phyloP scores from a whole-genome alignment of 148 eudicot species.

The Mesembryanthemum crystallinum region DNA sequence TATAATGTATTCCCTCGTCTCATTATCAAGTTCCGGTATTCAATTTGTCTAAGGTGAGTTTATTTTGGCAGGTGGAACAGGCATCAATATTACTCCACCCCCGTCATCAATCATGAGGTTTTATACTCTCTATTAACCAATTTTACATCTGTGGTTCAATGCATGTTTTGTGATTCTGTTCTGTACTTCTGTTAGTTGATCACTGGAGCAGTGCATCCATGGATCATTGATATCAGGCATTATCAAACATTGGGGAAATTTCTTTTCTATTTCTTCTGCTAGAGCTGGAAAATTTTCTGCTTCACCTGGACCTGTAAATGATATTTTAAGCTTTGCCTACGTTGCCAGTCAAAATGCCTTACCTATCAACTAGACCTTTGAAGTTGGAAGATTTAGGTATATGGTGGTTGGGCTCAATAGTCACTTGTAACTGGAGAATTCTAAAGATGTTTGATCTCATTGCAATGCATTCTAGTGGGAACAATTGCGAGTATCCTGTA shows the following conservation, averaged over 20 bases:
- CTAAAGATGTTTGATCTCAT: no score
- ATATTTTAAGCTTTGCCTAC: background rate
- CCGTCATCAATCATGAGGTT: conserved; percentile 76
- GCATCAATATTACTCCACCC: conserved; percentile 92
- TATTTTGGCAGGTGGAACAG: conserved; percentile 76
- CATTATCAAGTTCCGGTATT: background rate
- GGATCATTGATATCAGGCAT: background rate
- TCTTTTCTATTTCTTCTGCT: background rate
- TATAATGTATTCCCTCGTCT: background rate
- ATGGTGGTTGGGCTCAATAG: background rate
- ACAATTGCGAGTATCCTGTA: no score
- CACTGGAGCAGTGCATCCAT: background rate
- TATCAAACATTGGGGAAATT: background rate
- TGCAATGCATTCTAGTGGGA: no score
- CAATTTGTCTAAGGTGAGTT: background rate
- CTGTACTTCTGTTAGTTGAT: background rate
- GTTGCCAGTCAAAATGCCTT: background rate
- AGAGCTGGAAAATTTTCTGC: background rate
- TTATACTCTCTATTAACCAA: conserved; percentile 1
- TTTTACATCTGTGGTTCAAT: background rate
- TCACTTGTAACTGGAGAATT: background rate
- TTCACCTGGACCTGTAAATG: background rate
- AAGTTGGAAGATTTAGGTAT: background rate
- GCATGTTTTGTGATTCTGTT: background rate
- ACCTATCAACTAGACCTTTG: background rate